These are phyloP conservation scores for Penicillium dipodomyicola DNA, from an alignment of 495 filamentous ascomycete genomes.

Conservation along the genomic window DNA sequence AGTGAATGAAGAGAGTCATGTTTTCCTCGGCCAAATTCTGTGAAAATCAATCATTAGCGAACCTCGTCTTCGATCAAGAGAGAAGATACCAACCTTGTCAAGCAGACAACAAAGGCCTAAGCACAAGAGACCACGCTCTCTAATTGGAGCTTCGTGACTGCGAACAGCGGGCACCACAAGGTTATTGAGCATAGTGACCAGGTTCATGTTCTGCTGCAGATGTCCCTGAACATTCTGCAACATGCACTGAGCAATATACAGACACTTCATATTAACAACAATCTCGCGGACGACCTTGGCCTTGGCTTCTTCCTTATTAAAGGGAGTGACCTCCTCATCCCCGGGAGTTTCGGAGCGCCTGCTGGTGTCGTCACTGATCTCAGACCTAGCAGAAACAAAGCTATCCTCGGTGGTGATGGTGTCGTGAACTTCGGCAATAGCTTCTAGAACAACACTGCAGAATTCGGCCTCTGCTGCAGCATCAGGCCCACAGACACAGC, in stretches of 20 bases:
- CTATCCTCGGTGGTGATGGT: conserved; percentile 78
- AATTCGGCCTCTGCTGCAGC: conserved; percentile 85
- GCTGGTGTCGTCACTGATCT: conserved; percentile 64
- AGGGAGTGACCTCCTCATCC: conserved; percentile 44
- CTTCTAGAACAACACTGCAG: conserved; percentile 87
- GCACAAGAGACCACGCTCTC: conserved; percentile 85
- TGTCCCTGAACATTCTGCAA: conserved; percentile 83
- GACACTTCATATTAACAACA: conserved; percentile 95
- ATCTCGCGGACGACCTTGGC: conserved; percentile 83
- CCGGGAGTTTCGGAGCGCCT: conserved; percentile 46
- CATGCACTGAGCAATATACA: conserved; percentile 97
- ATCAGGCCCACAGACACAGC: conserved; percentile 75
- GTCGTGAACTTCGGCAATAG: conserved; percentile 94
- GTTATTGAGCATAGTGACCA: conserved; percentile 95
- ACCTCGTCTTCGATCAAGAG: background rate
- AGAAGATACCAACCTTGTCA: conserved; percentile 59
- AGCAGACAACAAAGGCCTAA: conserved; percentile 88
- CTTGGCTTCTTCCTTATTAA: conserved; percentile 71
- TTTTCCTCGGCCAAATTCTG: conserved; percentile 88
- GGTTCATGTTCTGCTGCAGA: conserved; percentile 78
- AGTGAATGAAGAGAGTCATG: conserved; percentile 89
- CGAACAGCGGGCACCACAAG: conserved; percentile 92
- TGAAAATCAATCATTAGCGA: conserved; percentile 13
- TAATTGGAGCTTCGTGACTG: conserved; percentile 86
- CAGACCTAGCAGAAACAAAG: conserved; percentile 87